Percentiles rank a stretch among this genome's conserved stretches.
These are phyloP conservation scores for Phytophthora constricta DNA, from an alignment of 352 stramenopile species.

Conservation along the genomic window DNA sequence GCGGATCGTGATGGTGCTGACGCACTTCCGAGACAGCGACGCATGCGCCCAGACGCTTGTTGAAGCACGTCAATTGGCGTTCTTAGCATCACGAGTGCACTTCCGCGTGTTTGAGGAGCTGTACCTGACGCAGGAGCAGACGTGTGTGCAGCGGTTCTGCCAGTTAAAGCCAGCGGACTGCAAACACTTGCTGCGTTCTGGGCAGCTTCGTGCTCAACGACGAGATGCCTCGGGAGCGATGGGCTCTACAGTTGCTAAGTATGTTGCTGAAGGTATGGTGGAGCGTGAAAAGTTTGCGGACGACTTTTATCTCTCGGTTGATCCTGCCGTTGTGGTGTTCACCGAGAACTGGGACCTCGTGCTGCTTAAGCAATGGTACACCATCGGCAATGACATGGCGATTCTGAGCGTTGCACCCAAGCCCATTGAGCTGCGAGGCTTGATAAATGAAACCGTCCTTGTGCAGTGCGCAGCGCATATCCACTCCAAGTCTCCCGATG, in stretches of 20 bases:
- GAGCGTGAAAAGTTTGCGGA: constrained; percentile 38
- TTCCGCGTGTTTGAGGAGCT: constrained; percentile 84
- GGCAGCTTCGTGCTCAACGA: constrained; percentile 57
- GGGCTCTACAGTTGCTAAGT: constrained; percentile 59
- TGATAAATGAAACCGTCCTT: constrained; percentile 50
- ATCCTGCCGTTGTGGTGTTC: constrained; percentile 66
- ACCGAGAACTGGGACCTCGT: constrained; percentile 75
- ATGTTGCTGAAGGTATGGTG: constrained; percentile 75
- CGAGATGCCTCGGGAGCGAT: constrained; percentile 66
- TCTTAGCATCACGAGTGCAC: constrained; percentile 51
- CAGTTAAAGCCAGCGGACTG: constrained; percentile 55
- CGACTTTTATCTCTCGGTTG: constrained; percentile 82
- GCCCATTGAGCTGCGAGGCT: constrained; percentile 49
- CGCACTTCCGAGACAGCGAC: constrained; percentile 64
- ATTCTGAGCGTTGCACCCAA: constrained; percentile 81
- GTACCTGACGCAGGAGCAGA: constrained; percentile 57
- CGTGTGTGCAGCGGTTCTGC: constrained; percentile 72
- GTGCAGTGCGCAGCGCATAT: constrained; percentile 86
- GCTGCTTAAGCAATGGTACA: constrained; percentile 85
- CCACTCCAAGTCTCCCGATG: constrained; percentile 62
- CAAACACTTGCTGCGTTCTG: constrained; percentile 48
- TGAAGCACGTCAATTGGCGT: constrained; percentile 49
- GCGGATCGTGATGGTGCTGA: constrained; percentile 77
- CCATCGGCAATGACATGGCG: constrained; percentile 76
- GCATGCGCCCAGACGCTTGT: constrained; percentile 63